Evolutionary conservation across 116 monocot genomes (phyloP).

Genomic region (Cymodocea nodosa): DNA sequence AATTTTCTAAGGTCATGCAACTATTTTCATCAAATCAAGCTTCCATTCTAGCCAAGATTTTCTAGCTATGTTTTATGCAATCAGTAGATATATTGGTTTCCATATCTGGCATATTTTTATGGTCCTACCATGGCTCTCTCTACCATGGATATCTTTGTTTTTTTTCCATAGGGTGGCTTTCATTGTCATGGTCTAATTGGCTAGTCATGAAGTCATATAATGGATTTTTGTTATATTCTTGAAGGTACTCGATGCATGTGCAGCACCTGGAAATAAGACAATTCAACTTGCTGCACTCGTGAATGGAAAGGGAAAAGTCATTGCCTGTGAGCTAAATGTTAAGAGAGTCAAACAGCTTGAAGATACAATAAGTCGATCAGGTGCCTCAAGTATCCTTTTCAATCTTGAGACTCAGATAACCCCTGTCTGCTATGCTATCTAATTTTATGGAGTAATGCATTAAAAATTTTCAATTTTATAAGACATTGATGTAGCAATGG

Average conservation of each 20-base stretch:
- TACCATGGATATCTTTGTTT: too few relatives aligned
- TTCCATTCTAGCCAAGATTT: not conserved
- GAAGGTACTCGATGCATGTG: constrained; percentile 97
- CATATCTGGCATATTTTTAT: too few relatives aligned
- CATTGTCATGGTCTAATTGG: too few relatives aligned
- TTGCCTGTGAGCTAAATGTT: constrained; percentile 73
- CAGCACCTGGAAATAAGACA: constrained; percentile 99
- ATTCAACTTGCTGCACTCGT: constrained; percentile 84
- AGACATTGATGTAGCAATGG: too few relatives aligned
- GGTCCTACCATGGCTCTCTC: too few relatives aligned
- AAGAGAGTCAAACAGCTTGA: constrained; percentile 45
- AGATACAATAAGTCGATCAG: constrained; percentile 49
- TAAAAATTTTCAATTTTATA: too few relatives aligned
- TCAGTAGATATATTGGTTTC: too few relatives aligned
- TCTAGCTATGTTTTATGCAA: too few relatives aligned
- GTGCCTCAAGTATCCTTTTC: constrained; percentile 82
- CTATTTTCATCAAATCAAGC: not conserved
- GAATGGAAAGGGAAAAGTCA: constrained; percentile 64
- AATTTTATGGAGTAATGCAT: too few relatives aligned
- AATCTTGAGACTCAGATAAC: not conserved
- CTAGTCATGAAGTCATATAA: not conserved
- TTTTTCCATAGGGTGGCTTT: too few relatives aligned
- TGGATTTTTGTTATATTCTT: constrained; percentile 4
- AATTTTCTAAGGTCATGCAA: not conserved
- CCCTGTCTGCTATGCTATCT: not conserved